Evolutionary conservation across 2,329 filamentous ascomycete species (phyloP).

Genomic region (Helotiales sp.): DNA sequence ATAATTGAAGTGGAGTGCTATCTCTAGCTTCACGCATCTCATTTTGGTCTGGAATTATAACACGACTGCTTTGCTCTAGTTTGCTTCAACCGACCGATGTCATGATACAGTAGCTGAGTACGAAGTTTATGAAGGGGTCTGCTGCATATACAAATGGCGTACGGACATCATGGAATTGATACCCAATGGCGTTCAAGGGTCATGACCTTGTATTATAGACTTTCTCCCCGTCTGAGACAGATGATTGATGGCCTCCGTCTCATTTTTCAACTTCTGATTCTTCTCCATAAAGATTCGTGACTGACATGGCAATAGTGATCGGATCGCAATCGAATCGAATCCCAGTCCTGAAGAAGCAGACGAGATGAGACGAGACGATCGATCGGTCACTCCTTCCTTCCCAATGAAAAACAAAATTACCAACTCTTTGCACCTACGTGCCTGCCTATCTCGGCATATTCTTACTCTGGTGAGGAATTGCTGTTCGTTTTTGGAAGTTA

Average conservation of each 20-base stretch:
- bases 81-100: not conserved
- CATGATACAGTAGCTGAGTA: slow-evolving; percentile 18
- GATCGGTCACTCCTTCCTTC: slow-evolving; percentile 25
- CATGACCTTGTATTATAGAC: slow-evolving; percentile 36
- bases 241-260: slow-evolving; percentile 16
- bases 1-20: slow-evolving; percentile 15
- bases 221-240: slow-evolving; percentile 6
- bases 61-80: not conserved
- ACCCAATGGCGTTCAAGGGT: slow-evolving; percentile 37
- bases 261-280: slow-evolving; percentile 25
- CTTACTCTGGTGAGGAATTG: not conserved
- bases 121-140: slow-evolving; percentile 24
- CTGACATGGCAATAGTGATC: slow-evolving; percentile 41
- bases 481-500: not conserved
- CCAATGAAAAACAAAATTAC: slow-evolving; percentile 10
- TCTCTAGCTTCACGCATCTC: not conserved
- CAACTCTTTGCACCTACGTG: not conserved
- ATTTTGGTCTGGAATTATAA: not conserved
- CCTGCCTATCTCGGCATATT: not conserved
- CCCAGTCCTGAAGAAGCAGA: slow-evolving; percentile 23
- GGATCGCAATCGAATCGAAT: slow-evolving; percentile 33
- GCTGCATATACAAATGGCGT: slow-evolving; percentile 34
- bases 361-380: slow-evolving; percentile 32
- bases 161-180: slow-evolving; percentile 35
- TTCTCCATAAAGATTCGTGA: slow-evolving; percentile 22